These are phyloP conservation scores for Xerocomellus dryophilus DNA, from an alignment of 768 basidiomycete genomes.

Conservation along the genomic window DNA sequence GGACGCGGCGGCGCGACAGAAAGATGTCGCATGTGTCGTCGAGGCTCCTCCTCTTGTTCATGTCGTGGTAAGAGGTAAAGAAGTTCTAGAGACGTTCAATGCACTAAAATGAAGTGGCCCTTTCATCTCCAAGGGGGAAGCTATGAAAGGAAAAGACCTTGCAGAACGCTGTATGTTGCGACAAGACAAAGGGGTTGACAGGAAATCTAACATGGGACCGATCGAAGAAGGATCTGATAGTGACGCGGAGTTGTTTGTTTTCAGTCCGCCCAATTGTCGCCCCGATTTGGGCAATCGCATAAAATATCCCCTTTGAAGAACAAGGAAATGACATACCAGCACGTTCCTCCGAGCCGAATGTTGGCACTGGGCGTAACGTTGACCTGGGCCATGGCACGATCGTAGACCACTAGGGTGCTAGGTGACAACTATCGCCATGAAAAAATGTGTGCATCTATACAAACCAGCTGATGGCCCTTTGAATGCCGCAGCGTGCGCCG, in stretches of 20 bases:
- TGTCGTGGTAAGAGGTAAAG: constrained; percentile 22
- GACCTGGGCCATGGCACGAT: background rate
- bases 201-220: background rate
- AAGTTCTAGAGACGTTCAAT: background rate
- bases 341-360: constrained; percentile 6
- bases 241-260: constrained; percentile 17
- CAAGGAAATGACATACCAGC: constrained; percentile 2
- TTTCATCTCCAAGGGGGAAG: constrained; percentile 19
- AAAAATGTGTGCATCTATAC: no score
- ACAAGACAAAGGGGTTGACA: constrained; percentile 24
- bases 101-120: constrained; percentile 13
- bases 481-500: no score
- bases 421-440: no score
- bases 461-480: no score
- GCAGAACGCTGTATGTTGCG: constrained; percentile 7
- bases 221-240: constrained; percentile 10
- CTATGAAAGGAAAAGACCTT: constrained; percentile 17
- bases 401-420: no score
- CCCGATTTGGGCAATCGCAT: constrained; percentile 14
- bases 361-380: no score
- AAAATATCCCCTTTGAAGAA: constrained; percentile 5
- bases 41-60: constrained; percentile 29
- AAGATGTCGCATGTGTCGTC: constrained; percentile 32
- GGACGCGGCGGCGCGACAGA: constrained; percentile 21
- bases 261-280: constrained; percentile 29